phyloP scores from a whole-genome alignment of 352 stramenopile genomes.

The Pythium folliculosum region DNA sequence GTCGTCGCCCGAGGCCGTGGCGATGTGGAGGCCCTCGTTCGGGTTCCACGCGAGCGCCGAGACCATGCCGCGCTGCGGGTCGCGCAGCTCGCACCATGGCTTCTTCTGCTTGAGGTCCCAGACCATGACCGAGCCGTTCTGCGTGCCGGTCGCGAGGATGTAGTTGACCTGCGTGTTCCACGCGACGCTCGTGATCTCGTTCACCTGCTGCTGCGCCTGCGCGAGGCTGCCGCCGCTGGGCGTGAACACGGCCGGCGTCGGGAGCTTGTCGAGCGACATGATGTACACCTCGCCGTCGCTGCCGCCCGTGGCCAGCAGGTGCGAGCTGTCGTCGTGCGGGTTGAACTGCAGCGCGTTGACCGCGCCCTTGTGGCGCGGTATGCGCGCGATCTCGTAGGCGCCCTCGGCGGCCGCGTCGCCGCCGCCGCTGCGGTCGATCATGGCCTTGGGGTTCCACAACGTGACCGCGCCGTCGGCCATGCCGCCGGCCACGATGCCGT shows the following conservation, averaged over 20 bases:
- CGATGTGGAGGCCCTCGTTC: constrained; percentile 96
- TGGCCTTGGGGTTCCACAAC: constrained; percentile 93
- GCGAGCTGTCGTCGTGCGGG: constrained; percentile 89
- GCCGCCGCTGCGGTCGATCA: constrained; percentile 65
- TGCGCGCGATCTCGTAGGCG: constrained; percentile 69
- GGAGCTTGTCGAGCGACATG: constrained; percentile 91
- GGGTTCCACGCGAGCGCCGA: constrained; percentile 97
- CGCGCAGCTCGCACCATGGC: constrained; percentile 97
- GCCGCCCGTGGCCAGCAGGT: constrained; percentile 93
- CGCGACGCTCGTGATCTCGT: constrained; percentile 90
- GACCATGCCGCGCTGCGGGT: constrained; percentile 85
- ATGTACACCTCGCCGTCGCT: constrained; percentile 96
- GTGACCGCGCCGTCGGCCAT: constrained; percentile 97
- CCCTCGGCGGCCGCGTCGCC: constrained; percentile 26
- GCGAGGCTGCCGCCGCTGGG: constrained; percentile 66
- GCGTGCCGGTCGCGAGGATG: constrained; percentile 95
- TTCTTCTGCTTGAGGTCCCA: constrained; percentile 99
- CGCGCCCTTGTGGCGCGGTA: constrained; percentile 85
- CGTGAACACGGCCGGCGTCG: constrained; percentile 89
- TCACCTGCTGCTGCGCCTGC: constrained; percentile 66
- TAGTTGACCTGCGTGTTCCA: constrained; percentile 99
- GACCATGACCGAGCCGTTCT: constrained; percentile 94
- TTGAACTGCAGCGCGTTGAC: constrained; percentile 97
- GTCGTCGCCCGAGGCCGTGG: constrained; percentile 95
- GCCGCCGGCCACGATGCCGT: constrained; percentile 95